These are phyloP conservation scores for Rhodosporidiobolus sp. DNA, from an alignment of 768 basidiomycete species.

Conservation along the genomic window DNA sequence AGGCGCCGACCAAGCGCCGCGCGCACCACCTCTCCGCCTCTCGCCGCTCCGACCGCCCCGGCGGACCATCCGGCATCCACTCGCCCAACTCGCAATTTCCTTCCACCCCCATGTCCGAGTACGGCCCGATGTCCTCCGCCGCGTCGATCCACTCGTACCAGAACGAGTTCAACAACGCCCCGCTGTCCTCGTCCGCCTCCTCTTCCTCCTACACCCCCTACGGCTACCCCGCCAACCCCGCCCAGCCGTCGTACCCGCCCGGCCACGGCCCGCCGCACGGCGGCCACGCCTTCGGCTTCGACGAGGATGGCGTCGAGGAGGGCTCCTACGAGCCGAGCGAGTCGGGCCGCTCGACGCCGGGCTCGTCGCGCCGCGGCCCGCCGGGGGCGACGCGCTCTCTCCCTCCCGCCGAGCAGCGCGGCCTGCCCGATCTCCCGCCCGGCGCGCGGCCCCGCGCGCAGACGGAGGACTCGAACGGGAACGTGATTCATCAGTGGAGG, in stretches of 20 bases:
- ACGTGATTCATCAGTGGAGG: slow-evolving; percentile 47
- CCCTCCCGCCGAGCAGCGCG: slow-evolving; percentile 14
- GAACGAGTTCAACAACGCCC: neutral
- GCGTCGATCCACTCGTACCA: slow-evolving; percentile 12
- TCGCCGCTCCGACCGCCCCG: slow-evolving; percentile 33
- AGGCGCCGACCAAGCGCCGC: slow-evolving; percentile 34
- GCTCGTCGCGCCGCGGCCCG: slow-evolving; percentile 58
- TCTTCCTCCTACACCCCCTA: slow-evolving; percentile 5
- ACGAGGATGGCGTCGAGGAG: slow-evolving; percentile 55
- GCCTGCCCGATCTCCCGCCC: neutral
- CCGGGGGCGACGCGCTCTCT: slow-evolving; percentile 14
- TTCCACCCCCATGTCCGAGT: slow-evolving; percentile 40
- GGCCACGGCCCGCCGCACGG: neutral
- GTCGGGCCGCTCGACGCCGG: slow-evolving; percentile 70
- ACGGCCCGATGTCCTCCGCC: slow-evolving; percentile 29
- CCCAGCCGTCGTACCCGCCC: slow-evolving; percentile 31
- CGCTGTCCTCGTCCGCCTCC: too few relatives aligned
- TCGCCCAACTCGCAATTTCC: slow-evolving; percentile 37
- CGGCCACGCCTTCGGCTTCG: slow-evolving; percentile 60
- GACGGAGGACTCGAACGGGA: slow-evolving; percentile 66
- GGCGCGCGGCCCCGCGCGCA: slow-evolving; percentile 62
- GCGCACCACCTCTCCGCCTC: slow-evolving; percentile 32
- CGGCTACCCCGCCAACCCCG: slow-evolving; percentile 9
- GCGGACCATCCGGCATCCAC: neutral
- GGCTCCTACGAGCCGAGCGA: slow-evolving; percentile 60